Conservation (phyloP, 495 filamentous ascomycete genomes). For the Chaetomium cochliodes region DNA sequence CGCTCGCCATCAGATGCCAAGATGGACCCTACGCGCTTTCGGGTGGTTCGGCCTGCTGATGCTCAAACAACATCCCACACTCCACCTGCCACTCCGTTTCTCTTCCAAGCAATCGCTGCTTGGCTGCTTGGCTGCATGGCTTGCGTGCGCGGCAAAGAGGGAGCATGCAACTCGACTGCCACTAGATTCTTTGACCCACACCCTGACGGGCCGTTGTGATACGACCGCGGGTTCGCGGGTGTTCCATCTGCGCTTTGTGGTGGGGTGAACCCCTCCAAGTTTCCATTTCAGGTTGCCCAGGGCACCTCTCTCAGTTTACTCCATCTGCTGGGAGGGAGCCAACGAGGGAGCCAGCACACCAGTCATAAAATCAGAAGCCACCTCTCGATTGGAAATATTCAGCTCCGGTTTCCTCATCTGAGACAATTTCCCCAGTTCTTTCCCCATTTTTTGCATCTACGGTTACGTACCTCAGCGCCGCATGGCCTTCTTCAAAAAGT, state of each 20-base stretch:
- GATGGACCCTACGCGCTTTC: not conserved
- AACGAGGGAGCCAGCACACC: not conserved
- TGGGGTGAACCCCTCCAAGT: slow-evolving; percentile 10
- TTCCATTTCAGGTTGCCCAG: not conserved
- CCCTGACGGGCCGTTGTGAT: slow-evolving; percentile 1
- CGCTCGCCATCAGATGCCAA: slow-evolving; percentile 1
- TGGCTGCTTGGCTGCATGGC: not conserved
- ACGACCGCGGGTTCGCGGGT: not conserved
- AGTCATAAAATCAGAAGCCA: not conserved
- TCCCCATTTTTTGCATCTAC: not conserved
- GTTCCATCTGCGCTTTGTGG: not conserved
- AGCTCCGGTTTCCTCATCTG: not conserved
- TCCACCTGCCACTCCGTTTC: not conserved
- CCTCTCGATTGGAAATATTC: not conserved
- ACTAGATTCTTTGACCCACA: not conserved
- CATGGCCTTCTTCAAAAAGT: slow-evolving; percentile 39
- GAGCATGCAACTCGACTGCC: not conserved
- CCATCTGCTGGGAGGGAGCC: slow-evolving; percentile 7
- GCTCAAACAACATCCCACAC: not conserved
- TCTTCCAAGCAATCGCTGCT: not conserved
- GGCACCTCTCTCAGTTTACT: no score
- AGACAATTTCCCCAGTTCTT: not conserved
- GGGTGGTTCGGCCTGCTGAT: no score
- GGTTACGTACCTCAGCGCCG: not conserved
- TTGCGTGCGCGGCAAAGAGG: not conserved